Base-by-base conservation (phyloP, 345 rosid species). In the Microthlaspi erraticum region DNA sequence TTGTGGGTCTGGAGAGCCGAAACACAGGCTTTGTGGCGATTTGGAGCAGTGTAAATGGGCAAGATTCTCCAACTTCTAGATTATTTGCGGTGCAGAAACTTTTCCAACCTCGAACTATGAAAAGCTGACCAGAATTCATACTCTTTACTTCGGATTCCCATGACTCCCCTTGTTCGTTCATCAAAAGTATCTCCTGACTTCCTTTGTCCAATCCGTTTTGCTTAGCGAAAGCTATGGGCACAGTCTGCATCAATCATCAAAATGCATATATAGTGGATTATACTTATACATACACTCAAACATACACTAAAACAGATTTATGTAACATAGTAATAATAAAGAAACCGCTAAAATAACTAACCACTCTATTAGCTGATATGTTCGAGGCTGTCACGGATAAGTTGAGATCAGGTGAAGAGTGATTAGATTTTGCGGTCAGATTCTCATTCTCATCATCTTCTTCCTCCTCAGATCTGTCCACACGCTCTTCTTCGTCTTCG, bases 141-240 rank as follows among this genome's bases (percentile, higher is more conserved):
- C n/a, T n/a, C n/a, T 12, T 57, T 7, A 66, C 0, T 39, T 46
- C 29, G 7, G 72, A 58, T 1, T 5, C 38, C 77, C 66, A 73
- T 39, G 77, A 2, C 26, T 1, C 58, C 50, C 72, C 66, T 64
- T 73, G 52, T 39, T 73, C 60, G 43, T 73, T 66, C 77, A 39
- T 73, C n/a, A n/a, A n/a, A n/a, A n/a, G n/a, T n/a, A n/a, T n/a
- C n/a, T n/a, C n/a, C n/a, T n/a, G n/a, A n/a, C n/a, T n/a, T n/a
- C n/a, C n/a, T n/a, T n/a, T n/a, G n/a, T n/a, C n/a, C n/a, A n/a
- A n/a, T n/a, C n/a, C 53, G 5, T 72, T 44, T 45, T 6, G 64
- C 11, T 10, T 55, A 5, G 70, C 76, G 8, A 72, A 72, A 33
- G 6, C 13, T 2, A 4, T 8, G 4, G 77, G 77, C 16, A 73